phyloP scores from a whole-genome alignment of 768 basidiomycete genomes.

The Lactarius hatsudake region DNA sequence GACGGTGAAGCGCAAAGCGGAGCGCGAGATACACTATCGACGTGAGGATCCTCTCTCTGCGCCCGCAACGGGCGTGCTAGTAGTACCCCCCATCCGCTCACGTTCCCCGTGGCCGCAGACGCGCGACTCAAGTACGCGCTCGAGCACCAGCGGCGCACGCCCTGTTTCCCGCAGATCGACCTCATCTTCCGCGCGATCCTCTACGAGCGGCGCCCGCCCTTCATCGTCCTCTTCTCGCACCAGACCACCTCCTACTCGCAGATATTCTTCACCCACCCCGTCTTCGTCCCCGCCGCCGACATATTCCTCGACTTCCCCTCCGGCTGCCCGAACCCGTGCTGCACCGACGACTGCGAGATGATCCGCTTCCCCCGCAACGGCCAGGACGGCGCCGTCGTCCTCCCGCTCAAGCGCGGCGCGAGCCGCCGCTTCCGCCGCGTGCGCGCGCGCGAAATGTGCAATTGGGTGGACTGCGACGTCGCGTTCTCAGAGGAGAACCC shows the following conservation, averaged over 20 bases:
- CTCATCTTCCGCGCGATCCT: conserved; percentile 72
- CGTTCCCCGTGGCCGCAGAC: conserved; percentile 36
- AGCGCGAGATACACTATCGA: conserved; percentile 65
- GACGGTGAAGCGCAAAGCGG: conserved; percentile 62
- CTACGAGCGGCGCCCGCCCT: conserved; percentile 72
- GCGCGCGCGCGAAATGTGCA: conserved; percentile 67
- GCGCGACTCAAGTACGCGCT: conserved; percentile 68
- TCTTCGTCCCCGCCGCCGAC: conserved; percentile 68
- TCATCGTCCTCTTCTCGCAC: conserved; percentile 75
- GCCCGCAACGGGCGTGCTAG: too few species aligned
- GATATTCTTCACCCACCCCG: conserved; percentile 71
- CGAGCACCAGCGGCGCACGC: conserved; percentile 65
- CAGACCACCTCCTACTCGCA: conserved; percentile 80
- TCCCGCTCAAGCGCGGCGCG: conserved; percentile 56
- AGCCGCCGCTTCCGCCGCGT: conserved; percentile 39
- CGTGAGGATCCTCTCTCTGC: conserved; percentile 36
- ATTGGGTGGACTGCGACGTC: conserved; percentile 75
- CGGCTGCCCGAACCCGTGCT: conserved; percentile 76
- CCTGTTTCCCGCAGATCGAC: conserved; percentile 82
- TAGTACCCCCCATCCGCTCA: conserved; percentile 2
- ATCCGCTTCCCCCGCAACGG: conserved; percentile 73
- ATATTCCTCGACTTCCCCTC: conserved; percentile 77
- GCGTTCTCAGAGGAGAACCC: conserved; percentile 54
- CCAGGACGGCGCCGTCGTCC: conserved; percentile 55
- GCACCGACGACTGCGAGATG: conserved; percentile 80